Conservation (phyloP, 345 rosid species). For the Clarkia xantiana region DNA sequence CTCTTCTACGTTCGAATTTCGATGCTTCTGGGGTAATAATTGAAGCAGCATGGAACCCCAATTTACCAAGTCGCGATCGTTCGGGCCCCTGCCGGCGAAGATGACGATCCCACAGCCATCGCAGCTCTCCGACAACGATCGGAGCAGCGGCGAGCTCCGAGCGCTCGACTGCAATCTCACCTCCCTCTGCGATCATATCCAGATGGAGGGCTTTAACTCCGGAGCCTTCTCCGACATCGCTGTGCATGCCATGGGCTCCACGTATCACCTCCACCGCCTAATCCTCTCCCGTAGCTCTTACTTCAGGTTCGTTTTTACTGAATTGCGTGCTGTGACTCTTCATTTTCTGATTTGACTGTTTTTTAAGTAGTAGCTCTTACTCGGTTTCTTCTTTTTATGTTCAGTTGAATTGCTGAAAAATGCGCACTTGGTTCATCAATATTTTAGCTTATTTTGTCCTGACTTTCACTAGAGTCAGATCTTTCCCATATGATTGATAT, state of each 20-base stretch:
- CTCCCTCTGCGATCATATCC: constrained; percentile 89
- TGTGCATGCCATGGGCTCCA: constrained; percentile 75
- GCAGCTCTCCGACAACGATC: constrained; percentile 50
- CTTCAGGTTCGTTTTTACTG: constrained; percentile 46
- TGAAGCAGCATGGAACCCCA: constrained; percentile 4
- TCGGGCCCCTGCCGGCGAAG: constrained; percentile 2
- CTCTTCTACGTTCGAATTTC: no score
- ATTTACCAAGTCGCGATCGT: constrained; percentile 5
- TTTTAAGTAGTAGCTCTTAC: no score
- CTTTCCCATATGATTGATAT: background rate
- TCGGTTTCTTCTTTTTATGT: no score
- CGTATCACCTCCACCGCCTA: constrained; percentile 80
- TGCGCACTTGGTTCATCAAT: no score
- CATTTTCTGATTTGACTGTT: background rate
- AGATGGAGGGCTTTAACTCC: constrained; percentile 64
- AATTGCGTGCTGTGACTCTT: background rate
- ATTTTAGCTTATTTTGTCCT: no score
- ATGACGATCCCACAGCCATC: constrained; percentile 3
- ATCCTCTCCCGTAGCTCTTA: constrained; percentile 88
- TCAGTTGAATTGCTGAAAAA: no score
- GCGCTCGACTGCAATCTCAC: constrained; percentile 72
- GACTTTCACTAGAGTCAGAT: no score
- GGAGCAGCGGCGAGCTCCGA: constrained; percentile 53
- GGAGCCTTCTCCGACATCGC: constrained; percentile 85
- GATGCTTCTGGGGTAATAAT: no score